Evolutionary conservation across 2,329 filamentous ascomycete species (phyloP).

Genomic region (Fusarium incarnatum): DNA sequence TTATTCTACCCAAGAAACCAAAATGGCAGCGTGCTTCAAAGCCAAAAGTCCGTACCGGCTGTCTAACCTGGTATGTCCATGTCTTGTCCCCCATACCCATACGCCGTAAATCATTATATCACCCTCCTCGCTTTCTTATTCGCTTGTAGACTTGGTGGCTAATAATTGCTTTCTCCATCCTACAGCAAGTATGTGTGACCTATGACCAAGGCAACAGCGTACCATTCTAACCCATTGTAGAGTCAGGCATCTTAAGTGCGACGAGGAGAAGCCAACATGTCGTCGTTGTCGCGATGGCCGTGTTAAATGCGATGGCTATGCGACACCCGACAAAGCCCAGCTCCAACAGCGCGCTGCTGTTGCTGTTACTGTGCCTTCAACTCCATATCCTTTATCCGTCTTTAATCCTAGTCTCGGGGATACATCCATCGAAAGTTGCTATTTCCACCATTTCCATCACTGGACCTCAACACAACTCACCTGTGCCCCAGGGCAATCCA

Average conservation of each 20-base stretch:
- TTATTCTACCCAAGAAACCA: constrained; percentile 13
- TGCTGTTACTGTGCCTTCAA: background rate
- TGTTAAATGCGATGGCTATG: constrained; percentile 42
- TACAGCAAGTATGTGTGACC: constrained; percentile 7
- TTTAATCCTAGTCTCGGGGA: constrained; percentile 14
- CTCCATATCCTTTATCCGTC: constrained; percentile 1
- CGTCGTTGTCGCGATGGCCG: constrained; percentile 30
- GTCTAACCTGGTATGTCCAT: constrained; percentile 36
- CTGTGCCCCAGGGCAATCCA: constrained; percentile 16
- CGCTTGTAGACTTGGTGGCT: constrained; percentile 3
- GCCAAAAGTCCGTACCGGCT: constrained; percentile 39
- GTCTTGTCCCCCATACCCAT: background rate
- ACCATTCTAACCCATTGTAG: constrained; percentile 13
- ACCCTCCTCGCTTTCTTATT: background rate
- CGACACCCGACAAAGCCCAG: constrained; percentile 6
- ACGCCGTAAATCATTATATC: background rate
- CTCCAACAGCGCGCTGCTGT: background rate
- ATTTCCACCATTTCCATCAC: constrained; percentile 38
- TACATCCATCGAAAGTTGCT: constrained; percentile 23
- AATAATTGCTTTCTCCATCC: background rate
- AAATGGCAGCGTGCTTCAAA: constrained; percentile 32
- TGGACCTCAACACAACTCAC: constrained; percentile 37
- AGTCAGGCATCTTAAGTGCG: constrained; percentile 44
- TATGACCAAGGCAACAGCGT: background rate
- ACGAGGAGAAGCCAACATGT: constrained; percentile 44